These are phyloP conservation scores for Chaetoceros tenuissimus DNA, from an alignment of 108 stramenopile genomes.

Conservation along the genomic window DNA sequence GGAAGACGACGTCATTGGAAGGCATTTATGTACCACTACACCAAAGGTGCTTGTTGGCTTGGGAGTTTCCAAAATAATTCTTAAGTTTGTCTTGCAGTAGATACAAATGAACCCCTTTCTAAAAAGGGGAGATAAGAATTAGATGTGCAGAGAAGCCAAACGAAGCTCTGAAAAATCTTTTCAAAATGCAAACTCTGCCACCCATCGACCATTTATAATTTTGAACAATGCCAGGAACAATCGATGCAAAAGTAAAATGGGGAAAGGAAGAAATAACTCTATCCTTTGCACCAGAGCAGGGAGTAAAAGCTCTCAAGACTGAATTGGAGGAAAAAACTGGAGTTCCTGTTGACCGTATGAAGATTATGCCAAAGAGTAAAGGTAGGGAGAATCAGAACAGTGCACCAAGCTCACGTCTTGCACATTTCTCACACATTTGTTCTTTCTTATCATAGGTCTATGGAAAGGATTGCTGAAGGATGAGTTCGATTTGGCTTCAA, in stretches of 20 bases:
- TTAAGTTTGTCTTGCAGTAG: too few relatives aligned
- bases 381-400: slow-evolving; percentile 19
- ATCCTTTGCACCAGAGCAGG: slow-evolving; percentile 51
- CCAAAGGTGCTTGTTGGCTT: too few relatives aligned
- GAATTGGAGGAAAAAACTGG: slow-evolving; percentile 84
- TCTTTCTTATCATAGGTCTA: slow-evolving; percentile 32
- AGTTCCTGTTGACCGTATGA: slow-evolving; percentile 92
- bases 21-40: too few relatives aligned
- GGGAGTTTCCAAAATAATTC: too few relatives aligned
- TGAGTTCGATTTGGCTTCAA: slow-evolving; percentile 58
- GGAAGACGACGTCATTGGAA: too few relatives aligned
- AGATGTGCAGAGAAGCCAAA: too few relatives aligned
- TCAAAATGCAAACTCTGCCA: too few relatives aligned
- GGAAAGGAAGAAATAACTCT: slow-evolving; percentile 79
- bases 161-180: too few relatives aligned
- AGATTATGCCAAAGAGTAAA: slow-evolving; percentile 94
- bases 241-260: slow-evolving; percentile 96
- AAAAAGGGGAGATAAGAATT: too few relatives aligned
- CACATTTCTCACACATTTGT: neutral
- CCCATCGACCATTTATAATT: too few relatives aligned
- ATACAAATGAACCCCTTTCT: too few relatives aligned
- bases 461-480: slow-evolving; percentile 96
- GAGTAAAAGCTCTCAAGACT: slow-evolving; percentile 75
- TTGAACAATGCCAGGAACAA: too few relatives aligned
- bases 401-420: neutral